Base-by-base conservation (phyloP, 805 yeast genomes). In the Ogataea nitratoaversa region DNA sequence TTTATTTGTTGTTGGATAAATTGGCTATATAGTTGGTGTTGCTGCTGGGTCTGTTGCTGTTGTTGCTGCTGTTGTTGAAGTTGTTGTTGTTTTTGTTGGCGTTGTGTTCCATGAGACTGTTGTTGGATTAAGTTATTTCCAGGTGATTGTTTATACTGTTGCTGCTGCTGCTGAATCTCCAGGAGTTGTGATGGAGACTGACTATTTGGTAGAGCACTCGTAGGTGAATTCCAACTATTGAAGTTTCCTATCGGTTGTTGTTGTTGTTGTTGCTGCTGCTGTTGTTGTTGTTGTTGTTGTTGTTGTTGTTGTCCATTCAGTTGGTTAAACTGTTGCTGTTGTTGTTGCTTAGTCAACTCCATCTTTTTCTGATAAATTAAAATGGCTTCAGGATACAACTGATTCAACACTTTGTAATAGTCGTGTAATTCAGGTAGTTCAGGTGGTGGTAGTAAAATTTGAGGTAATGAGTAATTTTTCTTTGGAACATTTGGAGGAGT, bases 401-500 rank as follows among this genome's bases (percentile, higher is more conserved):
- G 57, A 34, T 56, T 55, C 37, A 60, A 42, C 9, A 47, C 17
- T 36, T 63, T 62, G 53, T 77, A 77, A 30, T 71, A 64, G 29
- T 66, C 71, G 37, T 62, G 60, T 32, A 77, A 60, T 47, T 75
- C 82, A 0, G 80, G 79, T 61, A 75, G 65, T 33, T 74, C 80
- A 3, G 68, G 68, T 7, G 82, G 82, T 5, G 83, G 71, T 1
- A 74, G 62, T 43, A 76, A 66, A 30, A 76, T 72, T 23, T 71
- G 67, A 2, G 83, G 83, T 16, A 56, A 46, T 27, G 55, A 46
- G 34, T 57, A 56, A 41, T 53, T 57, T 34, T 57, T 59, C 35
- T 54, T 57, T 6, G 55, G 52, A 12, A 38, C 46, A 28, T 54
- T 58, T 22, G 58, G 46, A 35, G 54, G 42, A 36, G 54, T 38